These are phyloP conservation scores for Microcyclosporella mali DNA, from an alignment of 2,329 filamentous ascomycete species.

Conservation along the genomic window DNA sequence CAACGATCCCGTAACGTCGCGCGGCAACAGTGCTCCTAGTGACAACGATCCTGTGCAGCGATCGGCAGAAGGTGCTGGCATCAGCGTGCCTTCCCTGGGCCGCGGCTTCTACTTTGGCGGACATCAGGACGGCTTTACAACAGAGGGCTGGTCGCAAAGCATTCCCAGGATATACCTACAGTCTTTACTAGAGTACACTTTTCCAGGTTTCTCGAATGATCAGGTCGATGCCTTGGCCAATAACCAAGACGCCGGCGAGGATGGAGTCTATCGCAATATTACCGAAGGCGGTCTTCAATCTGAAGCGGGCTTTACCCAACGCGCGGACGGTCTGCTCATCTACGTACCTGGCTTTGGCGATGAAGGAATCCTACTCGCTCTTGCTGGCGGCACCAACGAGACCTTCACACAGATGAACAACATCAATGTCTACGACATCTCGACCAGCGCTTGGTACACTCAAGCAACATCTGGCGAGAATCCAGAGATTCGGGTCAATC, in stretches of 20 bases:
- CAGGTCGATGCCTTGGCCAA: constrained; percentile 52
- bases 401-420: constrained; percentile 59
- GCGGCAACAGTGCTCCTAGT: constrained; percentile 56
- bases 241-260: constrained; percentile 51
- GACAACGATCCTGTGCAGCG: constrained; percentile 56
- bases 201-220: constrained; percentile 61
- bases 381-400: constrained; percentile 66
- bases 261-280: constrained; percentile 66
- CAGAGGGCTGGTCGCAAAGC: constrained; percentile 61
- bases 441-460: constrained; percentile 63
- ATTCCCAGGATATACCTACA: constrained; percentile 62
- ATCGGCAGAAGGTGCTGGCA: constrained; percentile 66
- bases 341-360: constrained; percentile 72
- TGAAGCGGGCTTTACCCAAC: constrained; percentile 60
- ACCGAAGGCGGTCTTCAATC: constrained; percentile 64
- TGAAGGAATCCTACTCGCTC: constrained; percentile 67
- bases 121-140: constrained; percentile 61
- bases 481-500: constrained; percentile 57
- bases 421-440: constrained; percentile 77
- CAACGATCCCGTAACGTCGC: constrained; percentile 53
- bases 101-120: constrained; percentile 75
- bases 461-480: constrained; percentile 59
- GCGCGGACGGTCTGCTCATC: constrained; percentile 66
- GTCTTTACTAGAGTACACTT: constrained; percentile 69
- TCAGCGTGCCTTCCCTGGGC: constrained; percentile 63